Base-by-base conservation (phyloP, 371 early-diverging fungal species). In the Actinomortierella wolfii region DNA sequence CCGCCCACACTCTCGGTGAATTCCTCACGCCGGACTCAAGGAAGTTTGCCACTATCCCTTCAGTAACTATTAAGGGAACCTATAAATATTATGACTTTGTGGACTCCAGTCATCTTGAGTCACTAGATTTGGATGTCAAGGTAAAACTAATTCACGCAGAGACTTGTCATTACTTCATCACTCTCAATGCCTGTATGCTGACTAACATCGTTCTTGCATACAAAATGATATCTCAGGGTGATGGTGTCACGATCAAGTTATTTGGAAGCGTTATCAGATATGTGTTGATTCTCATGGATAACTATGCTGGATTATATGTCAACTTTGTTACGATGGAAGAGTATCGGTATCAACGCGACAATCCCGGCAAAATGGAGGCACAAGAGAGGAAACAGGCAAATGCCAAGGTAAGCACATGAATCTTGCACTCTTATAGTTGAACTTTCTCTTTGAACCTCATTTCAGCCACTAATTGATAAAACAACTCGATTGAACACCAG, bases 271-370 rank as follows among this genome's bases (percentile, higher is more conserved):
- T 92, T 17, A 81, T 92, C 24, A 83, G 88, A 8, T 88, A 90
- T 54, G 61, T 92, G 1, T 76, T 94, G n/a, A 83, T 88, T 17
- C 58, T 94, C 11, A 85, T 84, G 47, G 90, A 89, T 46, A 94
- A 94, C 58, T 94, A 92, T 59, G 83, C 89, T 51, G 95, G 93
- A 18, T 79, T 81, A 7, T 84, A 81, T 70, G 69, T 83, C 6
- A 84, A 86, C 59, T 90, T 89, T 69, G 81, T 85, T 0, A 91
- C 89, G 0, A 78, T 88, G 51, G 92, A 91, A 3, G 93, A 93
- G 62, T 94, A 91, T 68, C 83, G 89, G 20, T 59, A 70, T 48
- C 79, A 80, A 15, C 66, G 83, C 42, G 83, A 89, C 24, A 54
- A 44, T 28, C 81, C 78, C 13, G 68, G 67, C 2, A 77, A 79